phyloP scores from a whole-genome alignment of 2,329 filamentous ascomycete genomes.

The Alternaria sp. region DNA sequence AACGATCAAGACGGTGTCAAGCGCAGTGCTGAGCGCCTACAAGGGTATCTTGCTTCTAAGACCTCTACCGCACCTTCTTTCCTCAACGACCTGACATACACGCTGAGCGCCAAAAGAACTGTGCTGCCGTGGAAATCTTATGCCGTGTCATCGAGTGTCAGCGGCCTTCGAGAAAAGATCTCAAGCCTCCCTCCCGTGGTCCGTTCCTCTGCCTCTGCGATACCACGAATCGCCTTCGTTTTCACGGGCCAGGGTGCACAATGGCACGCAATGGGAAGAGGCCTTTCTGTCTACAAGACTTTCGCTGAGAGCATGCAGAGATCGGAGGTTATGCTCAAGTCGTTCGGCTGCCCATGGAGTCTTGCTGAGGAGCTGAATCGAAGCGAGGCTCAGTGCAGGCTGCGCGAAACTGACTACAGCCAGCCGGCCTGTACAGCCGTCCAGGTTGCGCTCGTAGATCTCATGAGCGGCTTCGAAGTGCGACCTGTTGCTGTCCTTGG shows the following conservation, averaged over 20 bases:
- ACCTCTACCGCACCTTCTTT: constrained; percentile 1
- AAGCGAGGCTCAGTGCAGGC: constrained; percentile 3
- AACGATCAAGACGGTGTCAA: constrained; percentile 16
- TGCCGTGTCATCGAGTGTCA: constrained; percentile 1
- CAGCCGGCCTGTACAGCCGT: constrained; percentile 32
- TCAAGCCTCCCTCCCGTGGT: constrained; percentile 10
- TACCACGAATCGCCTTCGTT: constrained; percentile 31
- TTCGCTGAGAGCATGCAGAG: constrained; percentile 12
- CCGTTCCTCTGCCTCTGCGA: constrained; percentile 9
- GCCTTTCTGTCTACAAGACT: not conserved
- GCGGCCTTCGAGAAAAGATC: constrained; percentile 2
- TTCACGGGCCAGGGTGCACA: constrained; percentile 49
- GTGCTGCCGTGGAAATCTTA: constrained; percentile 14
- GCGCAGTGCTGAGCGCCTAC: constrained; percentile 10
- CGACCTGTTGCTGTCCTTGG: constrained; percentile 23
- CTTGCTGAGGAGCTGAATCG: constrained; percentile 12
- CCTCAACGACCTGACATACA: constrained; percentile 9
- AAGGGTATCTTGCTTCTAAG: constrained; percentile 11
- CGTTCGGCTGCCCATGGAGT: constrained; percentile 12
- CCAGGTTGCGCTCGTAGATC: constrained; percentile 30
- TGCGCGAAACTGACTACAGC: constrained; percentile 17
- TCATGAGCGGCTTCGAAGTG: constrained; percentile 21
- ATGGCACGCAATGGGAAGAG: constrained; percentile 44
- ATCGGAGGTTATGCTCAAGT: constrained; percentile 15
- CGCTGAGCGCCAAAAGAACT: constrained; percentile 10